These are phyloP conservation scores for Ambrosia artemisiifolia DNA, from an alignment of 129 eudicot species.

Conservation along the genomic window DNA sequence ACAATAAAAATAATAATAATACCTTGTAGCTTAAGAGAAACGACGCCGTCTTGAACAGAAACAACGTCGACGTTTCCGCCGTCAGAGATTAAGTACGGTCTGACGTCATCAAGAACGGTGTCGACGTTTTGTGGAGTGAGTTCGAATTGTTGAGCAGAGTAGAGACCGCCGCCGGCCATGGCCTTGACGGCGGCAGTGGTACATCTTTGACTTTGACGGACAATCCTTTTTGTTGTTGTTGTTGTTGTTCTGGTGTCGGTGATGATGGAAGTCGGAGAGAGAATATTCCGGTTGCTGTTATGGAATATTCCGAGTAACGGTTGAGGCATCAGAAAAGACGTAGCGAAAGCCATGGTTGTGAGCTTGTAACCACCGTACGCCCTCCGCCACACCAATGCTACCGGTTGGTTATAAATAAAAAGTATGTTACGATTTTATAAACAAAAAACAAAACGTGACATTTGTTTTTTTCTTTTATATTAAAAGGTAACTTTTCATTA, in stretches of 20 bases:
- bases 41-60: slow-evolving; percentile 69
- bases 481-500: no score
- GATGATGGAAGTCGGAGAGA: slow-evolving; percentile 3
- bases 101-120: slow-evolving; percentile 76
- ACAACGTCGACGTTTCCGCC: slow-evolving; percentile 94
- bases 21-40: slow-evolving; percentile 89
- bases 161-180: slow-evolving; percentile 40
- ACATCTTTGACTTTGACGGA: slow-evolving; percentile 18
- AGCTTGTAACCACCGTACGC: slow-evolving; percentile 7
- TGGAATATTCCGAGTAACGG: not conserved
- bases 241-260: not conserved
- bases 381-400: slow-evolving; percentile 16
- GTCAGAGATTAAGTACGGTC: slow-evolving; percentile 88
- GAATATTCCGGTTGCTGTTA: not conserved
- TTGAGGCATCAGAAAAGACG: slow-evolving; percentile 16
- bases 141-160: slow-evolving; percentile 69
- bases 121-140: slow-evolving; percentile 74
- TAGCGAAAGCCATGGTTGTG: slow-evolving; percentile 21
- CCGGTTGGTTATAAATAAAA: not conserved
- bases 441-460: no score
- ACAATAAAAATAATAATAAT: no score
- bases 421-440: not conserved
- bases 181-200: slow-evolving; percentile 19
- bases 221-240: not conserved
- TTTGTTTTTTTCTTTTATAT: no score